Conservation (phyloP, 2,329 filamentous ascomycete species). For the Myriosclerotinia curreyana region DNA sequence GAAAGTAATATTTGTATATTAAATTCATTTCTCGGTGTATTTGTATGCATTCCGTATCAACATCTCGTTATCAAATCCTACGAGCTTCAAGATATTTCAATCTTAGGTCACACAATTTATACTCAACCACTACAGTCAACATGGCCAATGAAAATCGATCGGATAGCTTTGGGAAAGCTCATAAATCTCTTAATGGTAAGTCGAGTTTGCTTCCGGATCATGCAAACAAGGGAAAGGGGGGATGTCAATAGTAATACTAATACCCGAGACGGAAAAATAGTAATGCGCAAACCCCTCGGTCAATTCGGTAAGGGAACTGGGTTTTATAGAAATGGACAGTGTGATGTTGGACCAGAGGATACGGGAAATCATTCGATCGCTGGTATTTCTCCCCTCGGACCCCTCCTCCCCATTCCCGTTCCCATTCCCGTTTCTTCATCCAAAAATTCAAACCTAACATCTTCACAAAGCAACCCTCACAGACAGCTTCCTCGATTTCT, state of each 20-base stretch:
- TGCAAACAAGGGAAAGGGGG: neutral
- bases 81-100: neutral
- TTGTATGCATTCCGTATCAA: conserved; percentile 4
- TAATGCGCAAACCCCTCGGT: conserved; percentile 56
- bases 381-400: conserved; percentile 22
- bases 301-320: conserved; percentile 58
- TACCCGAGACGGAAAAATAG: conserved; percentile 38
- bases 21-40: neutral
- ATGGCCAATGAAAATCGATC: neutral
- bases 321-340: conserved; percentile 60
- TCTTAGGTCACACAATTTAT: neutral
- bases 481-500: conserved; percentile 60
- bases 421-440: too few relatives aligned
- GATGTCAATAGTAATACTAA: neutral
- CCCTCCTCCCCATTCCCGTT: too few relatives aligned
- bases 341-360: conserved; percentile 51
- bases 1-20: neutral
- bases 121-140: neutral
- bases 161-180: conserved; percentile 18
- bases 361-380: conserved; percentile 59
- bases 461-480: conserved; percentile 47
- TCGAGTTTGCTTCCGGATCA: conserved; percentile 19
- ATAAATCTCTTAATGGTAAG: conserved; percentile 24
- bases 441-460: neutral
- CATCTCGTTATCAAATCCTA: neutral